These are phyloP conservation scores for Boletus reticuloceps DNA, from an alignment of 768 basidiomycete species.

Conservation along the genomic window DNA sequence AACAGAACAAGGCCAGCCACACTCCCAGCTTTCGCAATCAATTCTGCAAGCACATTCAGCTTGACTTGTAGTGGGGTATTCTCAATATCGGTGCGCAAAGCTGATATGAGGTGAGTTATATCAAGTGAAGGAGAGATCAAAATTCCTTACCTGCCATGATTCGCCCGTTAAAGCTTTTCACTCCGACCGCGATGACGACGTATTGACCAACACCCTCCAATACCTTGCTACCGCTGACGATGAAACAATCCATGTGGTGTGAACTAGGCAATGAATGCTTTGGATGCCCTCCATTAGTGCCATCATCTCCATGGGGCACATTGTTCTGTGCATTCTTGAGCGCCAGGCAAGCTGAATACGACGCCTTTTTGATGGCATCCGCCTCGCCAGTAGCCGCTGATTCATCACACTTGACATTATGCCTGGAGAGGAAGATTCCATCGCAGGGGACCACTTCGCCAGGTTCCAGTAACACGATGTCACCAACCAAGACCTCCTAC, in stretches of 20 bases:
- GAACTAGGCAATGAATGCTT: constrained; percentile 7
- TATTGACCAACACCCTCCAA: constrained; percentile 93
- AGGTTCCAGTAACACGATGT: constrained; percentile 87
- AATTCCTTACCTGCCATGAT: constrained; percentile 87
- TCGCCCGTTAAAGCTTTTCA: constrained; percentile 91
- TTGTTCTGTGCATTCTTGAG: constrained; percentile 37
- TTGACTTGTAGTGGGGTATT: constrained; percentile 93
- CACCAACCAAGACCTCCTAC: constrained; percentile 91
- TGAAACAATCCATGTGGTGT: constrained; percentile 84
- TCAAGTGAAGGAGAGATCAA: not conserved
- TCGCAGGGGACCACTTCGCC: constrained; percentile 97
- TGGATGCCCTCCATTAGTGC: constrained; percentile 24
- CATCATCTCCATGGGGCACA: constrained; percentile 16
- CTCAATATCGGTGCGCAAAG: constrained; percentile 82
- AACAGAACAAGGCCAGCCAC: constrained; percentile 82
- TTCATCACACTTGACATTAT: constrained; percentile 95
- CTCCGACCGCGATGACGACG: constrained; percentile 89
- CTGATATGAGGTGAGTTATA: constrained; percentile 37
- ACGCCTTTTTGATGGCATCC: constrained; percentile 86
- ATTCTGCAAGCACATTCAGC: constrained; percentile 88
- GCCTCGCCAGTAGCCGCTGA: constrained; percentile 96
- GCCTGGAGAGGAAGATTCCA: constrained; percentile 88
- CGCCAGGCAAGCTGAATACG: constrained; percentile 72
- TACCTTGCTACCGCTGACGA: constrained; percentile 90
- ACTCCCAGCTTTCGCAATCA: constrained; percentile 90